Evolutionary conservation across 805 yeast species (phyloP).

Genomic region (Saturnispora zaruensis): DNA sequence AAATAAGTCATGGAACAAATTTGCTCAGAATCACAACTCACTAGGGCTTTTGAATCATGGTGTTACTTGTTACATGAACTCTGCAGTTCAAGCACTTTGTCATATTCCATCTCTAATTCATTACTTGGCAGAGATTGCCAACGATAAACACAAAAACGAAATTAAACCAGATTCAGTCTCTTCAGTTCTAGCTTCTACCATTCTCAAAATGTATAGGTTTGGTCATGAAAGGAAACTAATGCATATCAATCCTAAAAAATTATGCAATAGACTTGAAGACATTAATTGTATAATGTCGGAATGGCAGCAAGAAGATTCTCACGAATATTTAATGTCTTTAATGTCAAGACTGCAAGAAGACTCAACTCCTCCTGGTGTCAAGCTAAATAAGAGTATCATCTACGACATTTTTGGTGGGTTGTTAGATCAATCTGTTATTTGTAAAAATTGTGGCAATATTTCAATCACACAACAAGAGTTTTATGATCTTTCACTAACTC

Average conservation of each 20-base stretch:
- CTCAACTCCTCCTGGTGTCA: constrained; percentile 81
- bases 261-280: constrained; percentile 64
- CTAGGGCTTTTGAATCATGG: constrained; percentile 82
- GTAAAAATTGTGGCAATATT: constrained; percentile 72
- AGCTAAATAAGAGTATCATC: constrained; percentile 69
- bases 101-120: constrained; percentile 89
- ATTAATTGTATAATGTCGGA: constrained; percentile 94
- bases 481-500: constrained; percentile 80
- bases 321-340: constrained; percentile 91
- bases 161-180: constrained; percentile 54
- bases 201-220: constrained; percentile 60
- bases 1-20: constrained; percentile 62
- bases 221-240: constrained; percentile 34
- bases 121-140: constrained; percentile 59
- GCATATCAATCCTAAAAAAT: constrained; percentile 65
- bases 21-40: constrained; percentile 42
- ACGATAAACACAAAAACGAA: constrained; percentile 39
- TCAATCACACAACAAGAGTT: constrained; percentile 88
- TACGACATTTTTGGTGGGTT: constrained; percentile 94
- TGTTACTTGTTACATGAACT: constrained; percentile 93
- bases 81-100: constrained; percentile 84
- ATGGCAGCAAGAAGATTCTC: constrained; percentile 98
- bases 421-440: constrained; percentile 74
- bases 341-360: constrained; percentile 87
- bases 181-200: constrained; percentile 57